Evolutionary conservation across 257 asterid genomes (phyloP).

Genomic region (Mentha longifolia): DNA sequence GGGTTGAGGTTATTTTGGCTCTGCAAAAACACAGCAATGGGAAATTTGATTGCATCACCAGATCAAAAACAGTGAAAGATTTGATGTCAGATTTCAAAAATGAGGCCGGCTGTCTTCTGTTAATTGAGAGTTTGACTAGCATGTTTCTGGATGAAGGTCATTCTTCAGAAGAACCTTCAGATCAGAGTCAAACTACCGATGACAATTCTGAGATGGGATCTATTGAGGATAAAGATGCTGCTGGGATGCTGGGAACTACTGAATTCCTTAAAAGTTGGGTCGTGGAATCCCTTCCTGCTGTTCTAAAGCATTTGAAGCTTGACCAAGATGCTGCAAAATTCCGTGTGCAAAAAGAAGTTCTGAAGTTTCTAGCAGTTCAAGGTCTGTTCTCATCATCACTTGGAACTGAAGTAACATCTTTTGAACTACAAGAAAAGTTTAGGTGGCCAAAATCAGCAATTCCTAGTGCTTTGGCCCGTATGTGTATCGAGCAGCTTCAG

Average conservation of each 20-base stretch:
- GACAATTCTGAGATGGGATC: slow-evolving; percentile 95
- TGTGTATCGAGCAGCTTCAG: slow-evolving; percentile 96
- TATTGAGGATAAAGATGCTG: slow-evolving; percentile 70
- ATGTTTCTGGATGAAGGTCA: slow-evolving; percentile 88
- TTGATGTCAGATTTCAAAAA: slow-evolving; percentile 78
- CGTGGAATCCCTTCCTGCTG: slow-evolving; percentile 76
- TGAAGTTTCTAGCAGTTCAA: slow-evolving; percentile 93
- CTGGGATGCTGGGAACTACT: slow-evolving; percentile 54
- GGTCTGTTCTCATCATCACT: slow-evolving; percentile 91
- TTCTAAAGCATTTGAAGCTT: slow-evolving; percentile 70
- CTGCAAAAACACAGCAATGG: slow-evolving; percentile 91
- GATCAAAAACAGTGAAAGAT: slow-evolving; percentile 77
- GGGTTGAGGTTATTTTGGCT: slow-evolving; percentile 87
- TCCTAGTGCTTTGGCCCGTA: slow-evolving; percentile 73
- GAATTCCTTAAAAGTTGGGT: slow-evolving; percentile 87
- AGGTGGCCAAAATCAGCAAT: slow-evolving; percentile 87
- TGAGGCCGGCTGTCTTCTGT: slow-evolving; percentile 75
- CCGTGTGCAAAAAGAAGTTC: slow-evolving; percentile 76
- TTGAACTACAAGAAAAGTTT: slow-evolving; percentile 86
- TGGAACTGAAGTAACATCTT: slow-evolving; percentile 96
- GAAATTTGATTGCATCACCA: slow-evolving; percentile 77
- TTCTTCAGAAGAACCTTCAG: slow-evolving; percentile 93
- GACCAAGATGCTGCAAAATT: slow-evolving; percentile 72
- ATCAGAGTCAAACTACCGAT: slow-evolving; percentile 97
- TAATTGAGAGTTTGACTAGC: slow-evolving; percentile 65